Evolutionary conservation across 2,329 filamentous ascomycete genomes (phyloP).

Genomic region (Colletotrichum sp.): DNA sequence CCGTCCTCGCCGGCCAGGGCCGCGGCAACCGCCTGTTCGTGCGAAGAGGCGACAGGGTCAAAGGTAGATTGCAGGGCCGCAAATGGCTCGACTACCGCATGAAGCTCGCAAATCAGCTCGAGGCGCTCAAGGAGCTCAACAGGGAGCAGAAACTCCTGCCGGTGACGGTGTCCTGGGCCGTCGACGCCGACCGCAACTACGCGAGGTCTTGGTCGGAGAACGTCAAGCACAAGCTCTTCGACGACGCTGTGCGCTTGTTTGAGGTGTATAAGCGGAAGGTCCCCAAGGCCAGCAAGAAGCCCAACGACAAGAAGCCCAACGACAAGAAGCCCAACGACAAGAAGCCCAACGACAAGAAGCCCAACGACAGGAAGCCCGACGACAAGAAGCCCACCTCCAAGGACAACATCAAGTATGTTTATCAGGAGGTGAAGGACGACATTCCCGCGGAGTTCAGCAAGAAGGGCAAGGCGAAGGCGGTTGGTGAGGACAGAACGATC

Average conservation of each 20-base stretch:
- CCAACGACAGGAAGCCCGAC: not conserved
- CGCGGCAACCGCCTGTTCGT: constrained; percentile 54
- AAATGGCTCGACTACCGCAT: not conserved
- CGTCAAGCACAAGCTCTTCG: constrained; percentile 53
- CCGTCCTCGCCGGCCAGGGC: constrained; percentile 57
- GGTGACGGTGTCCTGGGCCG: constrained; percentile 57
- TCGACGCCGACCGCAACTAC: constrained; percentile 51
- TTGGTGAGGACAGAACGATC: not conserved
- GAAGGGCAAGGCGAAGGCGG: not conserved
- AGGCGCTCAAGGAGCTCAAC: not conserved
- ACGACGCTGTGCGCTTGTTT: constrained; percentile 1
- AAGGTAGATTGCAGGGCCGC: not conserved
- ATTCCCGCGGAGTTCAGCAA: not conserved
- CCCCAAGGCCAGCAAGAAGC: not conserved
- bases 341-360: not conserved
- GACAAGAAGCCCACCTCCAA: not conserved
- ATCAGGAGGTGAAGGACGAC: not conserved
- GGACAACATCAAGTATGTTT: not conserved
- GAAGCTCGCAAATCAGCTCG: too few species aligned
- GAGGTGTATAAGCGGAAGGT: not conserved
- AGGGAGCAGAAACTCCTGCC: constrained; percentile 32
- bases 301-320: not conserved
- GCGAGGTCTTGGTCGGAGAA: constrained; percentile 57
- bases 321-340: not conserved
- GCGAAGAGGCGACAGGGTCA: constrained; percentile 27